Conservation (phyloP, 306 rosid genomes). For the Begonia masoniana region DNA sequence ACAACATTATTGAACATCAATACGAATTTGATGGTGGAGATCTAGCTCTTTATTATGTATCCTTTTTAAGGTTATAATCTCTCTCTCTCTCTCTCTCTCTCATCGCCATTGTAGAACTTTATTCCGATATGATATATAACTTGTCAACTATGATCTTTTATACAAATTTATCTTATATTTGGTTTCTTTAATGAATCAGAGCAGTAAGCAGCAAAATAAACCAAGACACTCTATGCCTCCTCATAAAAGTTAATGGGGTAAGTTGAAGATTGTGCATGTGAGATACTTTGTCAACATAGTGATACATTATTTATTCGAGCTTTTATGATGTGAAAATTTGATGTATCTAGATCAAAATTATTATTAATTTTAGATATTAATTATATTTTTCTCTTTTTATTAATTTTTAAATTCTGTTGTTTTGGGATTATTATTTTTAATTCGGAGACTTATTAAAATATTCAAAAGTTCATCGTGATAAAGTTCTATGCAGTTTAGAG, state of each 20-base stretch:
- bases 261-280: slow-evolving; percentile 13
- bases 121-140: neutral
- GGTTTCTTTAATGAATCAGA: slow-evolving; percentile 28
- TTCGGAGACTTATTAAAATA: too few relatives aligned
- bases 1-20: slow-evolving; percentile 48
- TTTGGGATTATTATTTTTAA: too few relatives aligned
- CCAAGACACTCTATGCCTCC: slow-evolving; percentile 66
- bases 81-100: slow-evolving; percentile 5
- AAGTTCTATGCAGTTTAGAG: too few relatives aligned
- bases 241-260: slow-evolving; percentile 68
- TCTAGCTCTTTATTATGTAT: slow-evolving; percentile 58
- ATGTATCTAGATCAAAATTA: too few relatives aligned
- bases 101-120: neutral
- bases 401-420: too few relatives aligned
- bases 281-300: neutral
- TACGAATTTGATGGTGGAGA: slow-evolving; percentile 59
- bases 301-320: neutral
- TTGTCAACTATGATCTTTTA: slow-evolving; percentile 2
- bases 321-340: neutral
- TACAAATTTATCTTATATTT: slow-evolving; percentile 8
- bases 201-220: slow-evolving; percentile 63
- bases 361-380: too few relatives aligned
- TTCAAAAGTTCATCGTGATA: too few relatives aligned
- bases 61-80: slow-evolving; percentile 54
- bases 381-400: too few relatives aligned